These are phyloP conservation scores for Mycena belliarum DNA, from an alignment of 768 basidiomycete genomes.

Conservation along the genomic window DNA sequence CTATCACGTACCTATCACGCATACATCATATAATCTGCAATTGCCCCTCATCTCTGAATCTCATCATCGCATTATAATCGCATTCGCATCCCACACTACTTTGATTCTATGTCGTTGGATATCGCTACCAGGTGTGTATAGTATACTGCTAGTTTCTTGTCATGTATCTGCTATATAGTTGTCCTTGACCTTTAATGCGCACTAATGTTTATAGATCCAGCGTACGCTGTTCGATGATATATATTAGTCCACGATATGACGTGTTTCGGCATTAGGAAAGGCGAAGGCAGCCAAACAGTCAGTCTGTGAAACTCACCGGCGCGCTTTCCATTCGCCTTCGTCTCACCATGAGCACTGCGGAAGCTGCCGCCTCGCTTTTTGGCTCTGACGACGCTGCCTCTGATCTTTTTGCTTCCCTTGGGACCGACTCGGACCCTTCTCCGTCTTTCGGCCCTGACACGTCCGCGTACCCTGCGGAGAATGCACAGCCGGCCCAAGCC, in stretches of 20 bases:
- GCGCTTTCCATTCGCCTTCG: conserved; percentile 15
- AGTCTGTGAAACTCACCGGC: conserved; percentile 1
- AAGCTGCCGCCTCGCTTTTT: conserved; percentile 80
- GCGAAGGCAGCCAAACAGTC: not conserved
- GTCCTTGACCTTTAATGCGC: conserved; percentile 20
- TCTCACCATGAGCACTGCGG: conserved; percentile 58
- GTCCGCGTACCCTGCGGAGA: conserved; percentile 5
- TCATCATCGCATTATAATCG: conserved; percentile 39
- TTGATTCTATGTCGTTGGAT: conserved; percentile 22
- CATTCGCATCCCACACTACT: conserved; percentile 22
- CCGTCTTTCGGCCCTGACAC: conserved; percentile 14
- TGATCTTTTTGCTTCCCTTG: conserved; percentile 67
- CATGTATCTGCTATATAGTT: not conserved
- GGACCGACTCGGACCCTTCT: conserved; percentile 35
- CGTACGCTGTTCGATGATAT: not conserved
- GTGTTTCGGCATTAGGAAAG: conserved; percentile 1
- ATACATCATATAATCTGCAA: conserved; percentile 27
- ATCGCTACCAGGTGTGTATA: conserved; percentile 22
- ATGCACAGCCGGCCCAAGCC: not conserved
- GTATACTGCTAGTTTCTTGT: conserved; percentile 20
- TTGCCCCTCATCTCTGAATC: conserved; percentile 21
- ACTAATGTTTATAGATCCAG: conserved; percentile 19
- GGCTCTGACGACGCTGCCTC: conserved; percentile 60
- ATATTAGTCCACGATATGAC: conserved; percentile 3
- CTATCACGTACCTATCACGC: conserved; percentile 16